Evolutionary conservation across 177 flowering plant species (phyloP).

Genomic region (Telopea speciosissima): DNA sequence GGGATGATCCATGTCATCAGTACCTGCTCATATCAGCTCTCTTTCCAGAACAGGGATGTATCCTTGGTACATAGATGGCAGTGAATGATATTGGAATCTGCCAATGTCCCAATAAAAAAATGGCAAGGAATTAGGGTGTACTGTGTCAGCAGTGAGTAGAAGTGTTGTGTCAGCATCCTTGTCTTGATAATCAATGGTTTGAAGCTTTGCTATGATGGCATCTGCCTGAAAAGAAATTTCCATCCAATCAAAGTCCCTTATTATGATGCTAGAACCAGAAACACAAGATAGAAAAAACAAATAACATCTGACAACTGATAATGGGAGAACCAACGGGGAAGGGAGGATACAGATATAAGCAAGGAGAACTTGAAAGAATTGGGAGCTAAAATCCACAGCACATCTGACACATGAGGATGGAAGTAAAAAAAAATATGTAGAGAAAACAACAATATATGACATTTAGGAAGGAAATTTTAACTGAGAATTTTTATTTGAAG

Average conservation of each 20-base stretch:
- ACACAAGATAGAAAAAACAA: neutral
- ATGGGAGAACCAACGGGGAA: neutral
- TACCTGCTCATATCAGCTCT: neutral
- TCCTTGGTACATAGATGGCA: constrained; percentile 30
- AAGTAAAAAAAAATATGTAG: neutral
- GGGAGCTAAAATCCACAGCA: neutral
- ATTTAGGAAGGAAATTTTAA: neutral
- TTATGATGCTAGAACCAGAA: neutral
- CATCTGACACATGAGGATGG: neutral
- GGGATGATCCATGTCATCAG: neutral
- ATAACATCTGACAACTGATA: neutral
- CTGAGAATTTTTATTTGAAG: neutral
- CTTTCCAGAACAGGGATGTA: neutral
- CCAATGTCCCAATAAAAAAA: neutral
- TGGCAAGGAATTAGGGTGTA: constrained; percentile 29
- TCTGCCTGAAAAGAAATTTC: constrained; percentile 57
- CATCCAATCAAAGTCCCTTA: constrained; percentile 4
- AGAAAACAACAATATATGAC: neutral
- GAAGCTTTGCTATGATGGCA: constrained; percentile 65
- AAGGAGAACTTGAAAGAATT: neutral
- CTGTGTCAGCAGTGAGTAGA: constrained; percentile 80
- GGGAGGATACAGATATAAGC: neutral
- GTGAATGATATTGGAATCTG: constrained; percentile 3
- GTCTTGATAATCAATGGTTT: constrained; percentile 31
- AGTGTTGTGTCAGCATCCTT: constrained; percentile 47